A percentile compares a stretch with the other conserved stretches of the same genome.
phyloP scores from a whole-genome alignment of 2,329 filamentous ascomycete genomes.

The Hymenotorrendiella dingleyae region DNA sequence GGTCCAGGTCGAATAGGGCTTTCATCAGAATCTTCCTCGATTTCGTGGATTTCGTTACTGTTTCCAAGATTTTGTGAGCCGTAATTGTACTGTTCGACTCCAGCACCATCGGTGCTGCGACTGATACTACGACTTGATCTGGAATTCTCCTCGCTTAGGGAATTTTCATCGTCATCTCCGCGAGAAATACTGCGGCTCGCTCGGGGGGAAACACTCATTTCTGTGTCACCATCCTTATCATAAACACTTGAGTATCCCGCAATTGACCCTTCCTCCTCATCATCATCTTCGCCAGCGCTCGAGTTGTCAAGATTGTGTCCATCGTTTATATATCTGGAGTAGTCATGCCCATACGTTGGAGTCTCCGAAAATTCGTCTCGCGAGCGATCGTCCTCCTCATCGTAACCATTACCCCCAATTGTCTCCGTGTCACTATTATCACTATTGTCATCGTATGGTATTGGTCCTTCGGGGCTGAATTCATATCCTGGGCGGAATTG shows the following conservation, averaged over 20 bases:
- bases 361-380: constrained; percentile 21
- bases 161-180: constrained; percentile 2
- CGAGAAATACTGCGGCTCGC: constrained; percentile 11
- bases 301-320: constrained; percentile 1
- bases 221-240: constrained; percentile 32
- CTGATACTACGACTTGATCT: constrained; percentile 10
- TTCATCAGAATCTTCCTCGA: constrained; percentile 25
- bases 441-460: no score
- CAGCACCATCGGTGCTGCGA: constrained; percentile 2
- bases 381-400: constrained; percentile 21
- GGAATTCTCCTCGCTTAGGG: constrained; percentile 1
- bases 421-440: constrained; percentile 27
- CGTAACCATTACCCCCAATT: constrained; percentile 23
- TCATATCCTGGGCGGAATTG: constrained; percentile 10
- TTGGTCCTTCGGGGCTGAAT: constrained; percentile 8
- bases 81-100: background rate
- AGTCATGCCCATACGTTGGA: constrained; percentile 9
- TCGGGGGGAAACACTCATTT: constrained; percentile 29
- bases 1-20: constrained; percentile 20
- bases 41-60: constrained; percentile 22
- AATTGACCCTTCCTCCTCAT: constrained; percentile 25
- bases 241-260: constrained; percentile 15
- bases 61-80: constrained; percentile 18
- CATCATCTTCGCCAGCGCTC: constrained; percentile 11
- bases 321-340: constrained; percentile 9